Evolutionary conservation across 2,329 filamentous ascomycete species (phyloP).

Genomic region (Podosphaera fusca): DNA sequence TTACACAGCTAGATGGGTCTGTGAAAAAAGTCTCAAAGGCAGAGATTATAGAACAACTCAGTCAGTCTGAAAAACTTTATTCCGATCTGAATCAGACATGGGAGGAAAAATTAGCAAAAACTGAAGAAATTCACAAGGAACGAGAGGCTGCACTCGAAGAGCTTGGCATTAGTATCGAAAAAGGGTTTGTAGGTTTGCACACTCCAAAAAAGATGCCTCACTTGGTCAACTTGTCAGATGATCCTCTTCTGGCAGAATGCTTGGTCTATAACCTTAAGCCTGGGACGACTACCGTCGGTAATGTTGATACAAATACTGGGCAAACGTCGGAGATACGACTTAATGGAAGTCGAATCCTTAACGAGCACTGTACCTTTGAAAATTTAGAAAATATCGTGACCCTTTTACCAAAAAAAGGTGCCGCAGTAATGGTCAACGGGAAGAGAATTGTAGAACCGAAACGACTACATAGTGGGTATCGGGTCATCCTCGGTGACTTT

Average conservation of each 20-base stretch:
- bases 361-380: slow-evolving; percentile 84
- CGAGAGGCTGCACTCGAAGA: slow-evolving; percentile 87
- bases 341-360: slow-evolving; percentile 79
- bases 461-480: slow-evolving; percentile 72
- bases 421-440: slow-evolving; percentile 95
- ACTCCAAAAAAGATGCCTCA: slow-evolving; percentile 99
- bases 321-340: slow-evolving; percentile 69
- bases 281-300: slow-evolving; percentile 79
- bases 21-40: slow-evolving; percentile 95
- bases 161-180: slow-evolving; percentile 94
- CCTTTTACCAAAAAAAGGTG: slow-evolving; percentile 68
- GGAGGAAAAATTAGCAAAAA: slow-evolving; percentile 90
- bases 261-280: slow-evolving; percentile 96
- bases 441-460: slow-evolving; percentile 69
- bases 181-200: slow-evolving; percentile 83
- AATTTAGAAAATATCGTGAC: slow-evolving; percentile 87
- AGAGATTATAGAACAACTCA: slow-evolving; percentile 89
- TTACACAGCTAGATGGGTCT: slow-evolving; percentile 62
- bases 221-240: slow-evolving; percentile 90
- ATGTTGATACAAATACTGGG: slow-evolving; percentile 61
- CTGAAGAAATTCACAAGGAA: slow-evolving; percentile 93
- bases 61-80: slow-evolving; percentile 88
- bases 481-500: slow-evolving; percentile 90
- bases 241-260: slow-evolving; percentile 82
- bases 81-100: slow-evolving; percentile 94